phyloP scores from a whole-genome alignment of 345 rosid species.

The Sisymbrium altissimum region DNA sequence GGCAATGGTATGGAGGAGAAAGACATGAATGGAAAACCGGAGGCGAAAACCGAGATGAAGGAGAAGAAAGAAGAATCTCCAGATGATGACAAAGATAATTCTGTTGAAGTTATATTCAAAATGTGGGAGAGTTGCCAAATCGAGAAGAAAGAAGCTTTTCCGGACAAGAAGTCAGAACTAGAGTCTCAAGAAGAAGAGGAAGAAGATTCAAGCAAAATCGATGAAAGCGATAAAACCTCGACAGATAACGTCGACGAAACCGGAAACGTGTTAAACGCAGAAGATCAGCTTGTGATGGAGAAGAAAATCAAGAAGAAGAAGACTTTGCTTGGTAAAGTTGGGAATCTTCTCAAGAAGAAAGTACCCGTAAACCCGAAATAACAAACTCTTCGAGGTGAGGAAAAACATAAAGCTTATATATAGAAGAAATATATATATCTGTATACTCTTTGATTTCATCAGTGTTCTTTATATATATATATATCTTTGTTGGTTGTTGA shows the following conservation, averaged over 20 bases:
- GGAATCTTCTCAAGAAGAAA: slow-evolving; percentile 94
- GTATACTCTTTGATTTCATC: slow-evolving; percentile 20
- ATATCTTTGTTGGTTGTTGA: slow-evolving; percentile 29
- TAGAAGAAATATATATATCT: not conserved
- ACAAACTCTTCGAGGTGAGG: slow-evolving; percentile 28
- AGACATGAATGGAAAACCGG: slow-evolving; percentile 46
- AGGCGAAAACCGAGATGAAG: slow-evolving; percentile 38
- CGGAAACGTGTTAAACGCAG: slow-evolving; percentile 46
- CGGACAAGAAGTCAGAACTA: slow-evolving; percentile 62
- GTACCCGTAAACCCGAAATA: slow-evolving; percentile 61
- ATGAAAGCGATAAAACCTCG: slow-evolving; percentile 53
- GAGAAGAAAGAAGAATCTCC: slow-evolving; percentile 40
- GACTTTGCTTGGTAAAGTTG: slow-evolving; percentile 83
- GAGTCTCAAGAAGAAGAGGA: slow-evolving; percentile 84
- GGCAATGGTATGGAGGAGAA: slow-evolving; percentile 39
- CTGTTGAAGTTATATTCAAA: slow-evolving; percentile 71
- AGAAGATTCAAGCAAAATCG: slow-evolving; percentile 59
- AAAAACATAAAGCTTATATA: not conserved
- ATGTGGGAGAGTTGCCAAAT: slow-evolving; percentile 99
- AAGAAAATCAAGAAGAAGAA: slow-evolving; percentile 74
- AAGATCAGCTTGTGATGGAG: slow-evolving; percentile 44
- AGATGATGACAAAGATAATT: slow-evolving; percentile 51
- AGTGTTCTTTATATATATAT: slow-evolving; percentile 8
- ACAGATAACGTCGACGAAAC: slow-evolving; percentile 55
- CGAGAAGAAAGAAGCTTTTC: slow-evolving; percentile 90